Evolutionary conservation across 164 flowering plant species (phyloP), one percentile per base, ranked within the genome.

Genomic region (Tetracentron sinense): DNA sequence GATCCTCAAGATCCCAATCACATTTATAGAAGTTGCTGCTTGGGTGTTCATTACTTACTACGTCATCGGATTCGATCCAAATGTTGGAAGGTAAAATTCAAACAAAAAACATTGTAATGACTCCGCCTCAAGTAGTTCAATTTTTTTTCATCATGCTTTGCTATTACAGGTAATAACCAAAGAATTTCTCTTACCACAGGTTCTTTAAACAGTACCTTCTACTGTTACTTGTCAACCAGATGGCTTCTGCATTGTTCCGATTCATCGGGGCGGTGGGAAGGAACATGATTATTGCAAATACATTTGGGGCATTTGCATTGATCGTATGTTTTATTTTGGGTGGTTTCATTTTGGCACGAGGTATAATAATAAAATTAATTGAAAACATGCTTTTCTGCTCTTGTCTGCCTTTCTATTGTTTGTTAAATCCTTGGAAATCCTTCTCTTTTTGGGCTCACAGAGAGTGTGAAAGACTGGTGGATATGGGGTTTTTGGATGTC

Each of bases 51-150:
- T 74, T 26, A 70, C 77, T 23, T 85, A 85, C 68, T 83, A 85
- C 63, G 81, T 73, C 35, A 74, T 78, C 22, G 89, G 87, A 52
- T 79, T 38, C 61, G 85, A 83, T 68, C 80, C 88, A 14, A 66
- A 74, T 50, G 65, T 82, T 19, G 71, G 26, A 66, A 78, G 88
- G 87, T 81, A 67, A 38, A 62, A 31, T 16, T 8, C 10, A 14
- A 31, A 23, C 28, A 25, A 27, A 6, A 19, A 17, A 48, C 26
- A 6, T 35, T 42, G 42, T 22, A 21, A 25, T 6, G 44, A 53
- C 12, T n/a, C n/a, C n/a, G n/a, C n/a, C n/a, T n/a, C n/a, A n/a
- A n/a, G n/a, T n/a, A n/a, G n/a, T n/a, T n/a, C n/a, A n/a, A n/a
- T n/a, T n/a, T n/a, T n/a, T n/a, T n/a, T n/a, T n/a, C 10, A n/a